phyloP scores from a whole-genome alignment of 2,329 filamentous ascomycete genomes.

The Neofusicoccum umdonicola region DNA sequence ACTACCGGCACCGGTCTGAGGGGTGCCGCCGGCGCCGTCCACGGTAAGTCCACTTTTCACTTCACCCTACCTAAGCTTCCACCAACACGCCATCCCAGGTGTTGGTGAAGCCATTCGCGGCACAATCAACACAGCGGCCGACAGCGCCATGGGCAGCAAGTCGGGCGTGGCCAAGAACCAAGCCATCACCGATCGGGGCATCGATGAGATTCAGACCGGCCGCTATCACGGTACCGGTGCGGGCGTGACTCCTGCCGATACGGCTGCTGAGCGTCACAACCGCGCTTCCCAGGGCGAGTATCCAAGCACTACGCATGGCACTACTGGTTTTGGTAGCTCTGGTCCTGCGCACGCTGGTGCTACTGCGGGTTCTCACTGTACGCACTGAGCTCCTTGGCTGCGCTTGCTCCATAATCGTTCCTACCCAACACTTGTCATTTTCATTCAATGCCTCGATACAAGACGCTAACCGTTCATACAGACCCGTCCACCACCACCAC shows the following conservation, averaged over 20 bases:
- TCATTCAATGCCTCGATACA: background rate
- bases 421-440: too few relatives aligned
- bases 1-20: constrained; percentile 31
- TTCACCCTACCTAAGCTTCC: constrained; percentile 19
- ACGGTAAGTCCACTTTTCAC: constrained; percentile 26
- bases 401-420: background rate
- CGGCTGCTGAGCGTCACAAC: constrained; percentile 27
- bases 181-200: constrained; percentile 32
- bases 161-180: constrained; percentile 30
- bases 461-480: background rate
- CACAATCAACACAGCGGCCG: constrained; percentile 36
- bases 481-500: constrained; percentile 3
- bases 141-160: constrained; percentile 32
- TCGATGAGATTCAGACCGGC: constrained; percentile 33
- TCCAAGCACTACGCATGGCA: constrained; percentile 11
- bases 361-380: background rate
- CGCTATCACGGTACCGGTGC: constrained; percentile 23
- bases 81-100: constrained; percentile 25
- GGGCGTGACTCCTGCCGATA: constrained; percentile 29
- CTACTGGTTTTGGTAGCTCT: background rate
- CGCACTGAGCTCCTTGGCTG: background rate
- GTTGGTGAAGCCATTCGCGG: constrained; percentile 40
- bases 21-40: constrained; percentile 34
- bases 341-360: background rate
- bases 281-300: constrained; percentile 24